Evolutionary conservation across 768 basidiomycete species (phyloP), one percentile per base, ranked within the genome.

Genomic region (Boletus pseudopeckii): DNA sequence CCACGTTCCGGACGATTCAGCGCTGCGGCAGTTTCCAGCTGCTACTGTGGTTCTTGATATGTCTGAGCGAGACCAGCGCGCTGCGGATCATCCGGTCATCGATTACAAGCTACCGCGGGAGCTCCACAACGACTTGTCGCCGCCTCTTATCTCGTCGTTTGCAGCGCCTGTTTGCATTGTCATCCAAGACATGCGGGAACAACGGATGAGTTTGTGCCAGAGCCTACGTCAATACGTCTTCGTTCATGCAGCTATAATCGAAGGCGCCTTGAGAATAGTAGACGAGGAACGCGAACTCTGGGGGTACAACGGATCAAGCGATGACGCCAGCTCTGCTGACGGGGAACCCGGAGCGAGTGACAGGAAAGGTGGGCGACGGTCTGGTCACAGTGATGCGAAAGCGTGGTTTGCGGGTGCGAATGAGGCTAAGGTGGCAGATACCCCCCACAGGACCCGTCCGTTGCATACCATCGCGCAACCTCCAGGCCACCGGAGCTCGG

Each of bases 191-290:
- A 92, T 98, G 86, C 80, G 96, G 42, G 86, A 95, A 69, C 95
- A 98, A 72, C 78, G 96, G 50, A 98, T 98, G 96, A 93, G 91
- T 64, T 72, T 97, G 56, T 96, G 95, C 66, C 95, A 96, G 75
- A 96, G 90, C 69, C 73, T 95, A 65, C 76, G 94, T 53, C 96
- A 98, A 73, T 98, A 95, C 64, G 87, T 95, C 18, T 98, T 95
- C 71, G 90, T 93, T 36, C 91, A 97, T 67, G 84, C 86, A 30
- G 92, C 86, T 17, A 77, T 94, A 52, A 80, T 93, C 53, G 89
- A 91, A 69, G 91, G 92, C 7, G 81, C 86, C 15, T 69, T 93
- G 71, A 77, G 81, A 78, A 75, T 92, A 17, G 77, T 87, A 43
- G 90, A 92, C 58, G 87, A 91, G 68, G 84, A 87, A 71, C 76